Conservation (phyloP, 371 early-diverging fungal genomes). For the Globomyces sp. region DNA sequence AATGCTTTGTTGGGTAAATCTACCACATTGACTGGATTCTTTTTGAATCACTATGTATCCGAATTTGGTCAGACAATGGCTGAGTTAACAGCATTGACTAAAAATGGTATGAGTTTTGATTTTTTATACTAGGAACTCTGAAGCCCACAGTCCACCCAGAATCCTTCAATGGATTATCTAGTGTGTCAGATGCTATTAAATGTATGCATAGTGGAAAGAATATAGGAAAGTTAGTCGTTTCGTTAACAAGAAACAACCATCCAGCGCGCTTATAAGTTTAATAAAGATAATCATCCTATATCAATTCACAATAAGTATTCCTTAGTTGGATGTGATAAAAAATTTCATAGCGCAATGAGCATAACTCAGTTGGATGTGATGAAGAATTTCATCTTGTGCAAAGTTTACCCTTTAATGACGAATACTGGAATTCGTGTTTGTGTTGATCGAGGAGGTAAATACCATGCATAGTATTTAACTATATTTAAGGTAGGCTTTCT, state of each 20-base stretch:
- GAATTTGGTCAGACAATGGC: slow-evolving; percentile 39
- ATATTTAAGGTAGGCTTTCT: not conserved
- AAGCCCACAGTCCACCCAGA: slow-evolving; percentile 46
- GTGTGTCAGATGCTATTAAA: slow-evolving; percentile 45
- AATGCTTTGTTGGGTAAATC: slow-evolving; percentile 51
- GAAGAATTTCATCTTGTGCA: not conserved
- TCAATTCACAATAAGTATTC: too few species aligned
- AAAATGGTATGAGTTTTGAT: slow-evolving; percentile 2
- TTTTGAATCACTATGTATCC: slow-evolving; percentile 41
- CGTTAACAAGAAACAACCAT: too few species aligned
- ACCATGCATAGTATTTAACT: not conserved
- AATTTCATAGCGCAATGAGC: too few species aligned
- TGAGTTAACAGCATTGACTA: slow-evolving; percentile 35
- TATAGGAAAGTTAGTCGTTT: slow-evolving; percentile 56
- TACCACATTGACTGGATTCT: slow-evolving; percentile 59
- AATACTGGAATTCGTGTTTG: not conserved
- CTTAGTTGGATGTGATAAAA: too few species aligned
- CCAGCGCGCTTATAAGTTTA: too few species aligned
- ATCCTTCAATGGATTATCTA: slow-evolving; percentile 42
- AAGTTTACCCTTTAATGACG: not conserved
- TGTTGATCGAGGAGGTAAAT: slow-evolving; percentile 6
- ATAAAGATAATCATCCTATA: too few species aligned
- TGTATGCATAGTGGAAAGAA: slow-evolving; percentile 52
- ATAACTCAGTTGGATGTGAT: too few species aligned
- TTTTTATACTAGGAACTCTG: slow-evolving; percentile 31